Conservation (phyloP, 78 protist species). For the Isochrysis galbana region DNA sequence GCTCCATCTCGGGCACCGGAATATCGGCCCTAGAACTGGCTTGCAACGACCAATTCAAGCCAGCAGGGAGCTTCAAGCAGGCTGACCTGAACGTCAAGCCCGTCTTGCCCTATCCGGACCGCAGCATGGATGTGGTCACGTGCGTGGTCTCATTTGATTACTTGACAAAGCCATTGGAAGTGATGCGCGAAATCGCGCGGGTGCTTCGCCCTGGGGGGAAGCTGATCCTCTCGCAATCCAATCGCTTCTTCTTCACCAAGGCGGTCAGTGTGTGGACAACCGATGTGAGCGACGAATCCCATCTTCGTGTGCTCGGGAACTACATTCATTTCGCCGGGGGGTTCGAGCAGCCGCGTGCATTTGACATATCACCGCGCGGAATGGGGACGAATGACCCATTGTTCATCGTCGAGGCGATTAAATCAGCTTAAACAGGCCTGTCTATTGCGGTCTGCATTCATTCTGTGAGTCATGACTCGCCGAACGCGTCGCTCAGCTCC, state of each 20-base stretch:
- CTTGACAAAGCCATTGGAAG: neutral
- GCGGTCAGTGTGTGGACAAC: neutral
- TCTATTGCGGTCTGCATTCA: too few species aligned
- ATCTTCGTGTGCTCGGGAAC: neutral
- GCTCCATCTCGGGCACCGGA: neutral
- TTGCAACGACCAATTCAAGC: neutral
- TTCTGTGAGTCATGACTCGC: too few species aligned
- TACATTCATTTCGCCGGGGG: neutral
- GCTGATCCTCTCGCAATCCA: neutral
- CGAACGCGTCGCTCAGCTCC: too few species aligned
- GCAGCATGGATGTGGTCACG: neutral
- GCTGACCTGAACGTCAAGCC: neutral
- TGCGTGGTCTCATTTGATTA: conserved; percentile 1
- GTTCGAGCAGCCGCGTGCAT: neutral
- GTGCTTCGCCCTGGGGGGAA: neutral
- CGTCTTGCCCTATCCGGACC: neutral
- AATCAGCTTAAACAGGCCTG: too few species aligned
- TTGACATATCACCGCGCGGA: neutral
- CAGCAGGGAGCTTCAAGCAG: too few species aligned
- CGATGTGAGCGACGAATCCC: neutral
- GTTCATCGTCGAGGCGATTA: neutral
- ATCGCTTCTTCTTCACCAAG: conserved; percentile 5
- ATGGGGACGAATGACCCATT: neutral
- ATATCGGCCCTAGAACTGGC: neutral
- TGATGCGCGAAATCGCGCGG: neutral